Conservation (phyloP, 2,329 filamentous ascomycete genomes). For the Fusarium mundagurra region DNA sequence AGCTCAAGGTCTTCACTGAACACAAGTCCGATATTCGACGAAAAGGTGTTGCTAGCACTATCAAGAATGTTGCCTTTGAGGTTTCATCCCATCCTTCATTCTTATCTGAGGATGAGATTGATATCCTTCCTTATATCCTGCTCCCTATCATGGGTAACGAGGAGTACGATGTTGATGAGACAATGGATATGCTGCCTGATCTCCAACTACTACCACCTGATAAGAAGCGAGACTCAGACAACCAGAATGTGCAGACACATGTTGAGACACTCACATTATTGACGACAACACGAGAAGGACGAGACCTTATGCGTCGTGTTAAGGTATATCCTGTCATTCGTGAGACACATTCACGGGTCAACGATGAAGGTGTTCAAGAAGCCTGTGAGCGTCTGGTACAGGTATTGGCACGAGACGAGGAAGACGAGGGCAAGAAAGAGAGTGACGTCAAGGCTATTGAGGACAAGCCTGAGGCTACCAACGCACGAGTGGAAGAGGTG, state of each 20-base stretch:
- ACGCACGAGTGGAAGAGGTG: conserved; percentile 54
- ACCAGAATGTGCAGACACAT: conserved; percentile 82
- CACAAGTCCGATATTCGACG: conserved; percentile 84
- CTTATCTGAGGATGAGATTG: conserved; percentile 75
- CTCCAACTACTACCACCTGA: conserved; percentile 89
- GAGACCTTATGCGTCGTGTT: conserved; percentile 77
- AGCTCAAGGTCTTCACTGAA: conserved; percentile 94
- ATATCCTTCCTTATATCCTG: conserved; percentile 88
- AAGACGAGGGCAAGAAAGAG: conserved; percentile 49
- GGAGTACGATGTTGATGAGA: conserved; percentile 88
- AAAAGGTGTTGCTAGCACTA: conserved; percentile 93
- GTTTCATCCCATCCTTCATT: conserved; percentile 76
- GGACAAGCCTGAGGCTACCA: conserved; percentile 53
- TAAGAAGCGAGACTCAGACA: conserved; percentile 84
- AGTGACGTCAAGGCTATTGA: conserved; percentile 47
- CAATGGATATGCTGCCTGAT: conserved; percentile 86
- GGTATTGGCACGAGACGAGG: conserved; percentile 84
- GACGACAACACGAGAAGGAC: conserved; percentile 78
- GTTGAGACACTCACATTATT: conserved; percentile 88
- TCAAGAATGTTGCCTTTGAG: conserved; percentile 94
- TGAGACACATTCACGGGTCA: conserved; percentile 81
- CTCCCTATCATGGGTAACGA: conserved; percentile 89
- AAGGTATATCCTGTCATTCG: conserved; percentile 91
- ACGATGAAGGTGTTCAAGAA: conserved; percentile 83
- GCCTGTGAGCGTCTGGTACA: conserved; percentile 91